Percentiles rank a stretch among this genome's conserved stretches.
phyloP scores from a whole-genome alignment of 169 alveolate genomes.

The Cryptosporidium bovis region DNA sequence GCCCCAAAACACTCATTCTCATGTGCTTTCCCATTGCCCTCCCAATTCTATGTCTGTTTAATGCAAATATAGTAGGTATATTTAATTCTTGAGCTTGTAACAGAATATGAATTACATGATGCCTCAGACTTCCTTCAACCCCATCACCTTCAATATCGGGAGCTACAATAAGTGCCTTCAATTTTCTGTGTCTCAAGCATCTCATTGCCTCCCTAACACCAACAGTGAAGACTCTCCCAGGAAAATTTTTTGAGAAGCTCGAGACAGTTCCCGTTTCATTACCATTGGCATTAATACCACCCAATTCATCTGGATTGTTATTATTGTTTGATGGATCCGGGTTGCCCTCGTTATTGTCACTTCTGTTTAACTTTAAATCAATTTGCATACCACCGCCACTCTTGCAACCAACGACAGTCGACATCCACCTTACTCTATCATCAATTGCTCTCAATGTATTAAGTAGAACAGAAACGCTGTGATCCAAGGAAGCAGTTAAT shows the following conservation, averaged over 20 bases:
- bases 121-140: conserved; percentile 70
- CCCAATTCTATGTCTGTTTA: conserved; percentile 69
- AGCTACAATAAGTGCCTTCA: conserved; percentile 66
- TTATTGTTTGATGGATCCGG: background rate
- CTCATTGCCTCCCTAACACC: conserved; percentile 75
- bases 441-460: conserved; percentile 72
- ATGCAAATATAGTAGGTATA: conserved; percentile 64
- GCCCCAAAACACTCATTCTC: conserved; percentile 76
- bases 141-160: conserved; percentile 74
- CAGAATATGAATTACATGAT: conserved; percentile 70
- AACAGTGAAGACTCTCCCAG: conserved; percentile 74
- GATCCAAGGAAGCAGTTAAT: conserved; percentile 71
- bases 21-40: conserved; percentile 75
- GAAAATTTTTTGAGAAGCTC: conserved; percentile 31
- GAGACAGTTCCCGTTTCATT: conserved; percentile 9
- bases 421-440: conserved; percentile 74
- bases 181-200: conserved; percentile 58
- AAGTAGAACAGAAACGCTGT: conserved; percentile 32
- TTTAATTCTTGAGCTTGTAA: conserved; percentile 74
- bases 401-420: conserved; percentile 34
- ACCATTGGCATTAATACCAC: background rate
- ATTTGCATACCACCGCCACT: conserved; percentile 16
- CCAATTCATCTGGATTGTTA: background rate
- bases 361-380: conserved; percentile 36
- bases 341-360: background rate